These are phyloP conservation scores for Pseudozyma sp. DNA, from an alignment of 1,284 basidiomycete genomes.

Conservation along the genomic window DNA sequence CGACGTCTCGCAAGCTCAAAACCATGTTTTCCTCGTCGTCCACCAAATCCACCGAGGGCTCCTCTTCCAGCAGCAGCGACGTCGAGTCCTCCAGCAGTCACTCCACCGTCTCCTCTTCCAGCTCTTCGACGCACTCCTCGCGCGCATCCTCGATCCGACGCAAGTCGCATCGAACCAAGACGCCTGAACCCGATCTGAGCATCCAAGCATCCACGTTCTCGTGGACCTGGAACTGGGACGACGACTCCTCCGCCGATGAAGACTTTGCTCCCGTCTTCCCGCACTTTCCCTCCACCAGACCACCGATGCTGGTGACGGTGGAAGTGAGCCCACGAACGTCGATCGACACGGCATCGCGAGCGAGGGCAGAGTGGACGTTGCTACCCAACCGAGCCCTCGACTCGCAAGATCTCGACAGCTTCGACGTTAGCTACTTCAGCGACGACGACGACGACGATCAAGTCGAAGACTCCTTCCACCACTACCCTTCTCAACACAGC, in stretches of 20 bases:
- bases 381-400: no score
- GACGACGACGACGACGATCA: neutral
- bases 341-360: no score
- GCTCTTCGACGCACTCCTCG: no score
- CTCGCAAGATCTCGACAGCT: neutral
- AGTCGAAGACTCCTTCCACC: neutral
- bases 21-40: no score
- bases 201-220: slow-evolving; percentile 6
- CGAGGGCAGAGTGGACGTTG: neutral
- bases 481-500: no score
- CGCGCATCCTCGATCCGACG: no score
- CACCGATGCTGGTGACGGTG: neutral
- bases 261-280: neutral
- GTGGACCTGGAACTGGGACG: slow-evolving; percentile 26
- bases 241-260: neutral
- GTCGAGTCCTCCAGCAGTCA: no score
- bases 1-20: no score
- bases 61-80: no score
- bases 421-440: neutral
- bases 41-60: no score
- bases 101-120: no score
- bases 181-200: neutral
- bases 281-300: neutral
- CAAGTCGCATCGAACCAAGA: neutral
- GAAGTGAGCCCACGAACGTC: no score